Base-by-base conservation (phyloP, 768 basidiomycete species). In the Boletus huronensis region DNA sequence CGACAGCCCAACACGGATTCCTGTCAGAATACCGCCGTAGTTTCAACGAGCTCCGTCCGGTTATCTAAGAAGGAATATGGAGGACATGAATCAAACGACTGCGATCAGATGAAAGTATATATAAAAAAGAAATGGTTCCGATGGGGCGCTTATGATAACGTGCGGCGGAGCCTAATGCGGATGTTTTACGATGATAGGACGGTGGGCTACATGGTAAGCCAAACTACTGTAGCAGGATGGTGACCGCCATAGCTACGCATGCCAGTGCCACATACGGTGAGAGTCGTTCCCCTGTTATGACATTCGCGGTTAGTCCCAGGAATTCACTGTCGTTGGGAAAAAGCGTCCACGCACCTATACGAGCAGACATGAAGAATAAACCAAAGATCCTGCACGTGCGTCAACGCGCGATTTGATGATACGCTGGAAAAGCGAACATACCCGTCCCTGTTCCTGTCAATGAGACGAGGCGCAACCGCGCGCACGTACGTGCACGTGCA, bases 401-500 rank as follows among this genome's bases (percentile, higher is more conserved):
- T 55, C 53, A 47, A 41, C 53, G 35, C 35, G 16, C 54, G 55
- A 48, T n/a, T n/a, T n/a, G n/a, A n/a, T 21, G n/a, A 25, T 26
- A n/a, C 21, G 7, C 17, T 46, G 47, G 26, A 31, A 14, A 23
- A 32, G 19, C 26, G 23, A 40, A 25, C 59, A 81, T 62, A 96
- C 96, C 97, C 96, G 72, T 93, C 81, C 73, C 94, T 93, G 71
- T 98, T 98, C 60, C 89, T 79, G 71, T 99, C 97, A 13, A 98
- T 80, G 5, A 98, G 76, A 25, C 91, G 81, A 11, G 97, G 97
- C 3, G 91, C 87, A 16, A 95, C 87, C 0, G 91, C 86, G 42
- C 97, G 85, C 14, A 95, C 81, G 72, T 98, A 99, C 4, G 96
- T 94, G 77, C 92, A 98, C 54, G 97, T 98, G 76, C 97, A 99